Evolutionary conservation across 2,329 filamentous ascomycete genomes (phyloP), one percentile per base, ranked within the genome.

Genomic region (Pseudocercospora pini-densiflorae): DNA sequence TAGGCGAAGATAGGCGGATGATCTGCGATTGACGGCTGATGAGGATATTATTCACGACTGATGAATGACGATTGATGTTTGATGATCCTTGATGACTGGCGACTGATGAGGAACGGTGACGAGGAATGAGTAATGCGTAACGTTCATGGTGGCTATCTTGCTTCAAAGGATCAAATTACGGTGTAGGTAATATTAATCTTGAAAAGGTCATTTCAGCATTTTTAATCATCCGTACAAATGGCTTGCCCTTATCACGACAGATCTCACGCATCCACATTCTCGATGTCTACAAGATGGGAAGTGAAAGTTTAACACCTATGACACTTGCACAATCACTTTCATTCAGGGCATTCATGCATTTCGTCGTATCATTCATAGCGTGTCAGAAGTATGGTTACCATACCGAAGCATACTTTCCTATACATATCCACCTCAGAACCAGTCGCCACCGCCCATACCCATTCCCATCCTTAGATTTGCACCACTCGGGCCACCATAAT

Each of bases 401-500:
- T 33, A 29, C 8, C 54, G 3, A 36, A 36, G 40, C 54, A 21
- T 31, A 12, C 24, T 3, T 55, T 33, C 8, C 16, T 36, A 5
- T 21, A 2, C 31, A 10, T 6, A 21, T 24, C 31, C 71, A 27
- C 24, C 24, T 27, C 65, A 76, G 43, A 74, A 76, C 73, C 74
- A 75, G 58, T 75, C 71, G 1, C 71, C 70, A 9, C 70, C 70
- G 36, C 71, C 67, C 73, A 75, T 72, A 0, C 73, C 73, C 63
- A 73, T 72, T 0, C 73, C 73, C 70, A 71, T 74, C 40, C 69
- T 68, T 64, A 72, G 68, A 21, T 68, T 68, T 19, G 61, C 63
- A 2, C 55, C 55, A 31, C 27, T 31, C 1, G 51, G 27, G 16
- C 24, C 51, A 55, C 51, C 27, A 27, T n/a, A 55, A 16, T 66